Base-by-base conservation (phyloP, 2,329 filamentous ascomycete genomes). In the Ophiosphaerella herpotricha region DNA sequence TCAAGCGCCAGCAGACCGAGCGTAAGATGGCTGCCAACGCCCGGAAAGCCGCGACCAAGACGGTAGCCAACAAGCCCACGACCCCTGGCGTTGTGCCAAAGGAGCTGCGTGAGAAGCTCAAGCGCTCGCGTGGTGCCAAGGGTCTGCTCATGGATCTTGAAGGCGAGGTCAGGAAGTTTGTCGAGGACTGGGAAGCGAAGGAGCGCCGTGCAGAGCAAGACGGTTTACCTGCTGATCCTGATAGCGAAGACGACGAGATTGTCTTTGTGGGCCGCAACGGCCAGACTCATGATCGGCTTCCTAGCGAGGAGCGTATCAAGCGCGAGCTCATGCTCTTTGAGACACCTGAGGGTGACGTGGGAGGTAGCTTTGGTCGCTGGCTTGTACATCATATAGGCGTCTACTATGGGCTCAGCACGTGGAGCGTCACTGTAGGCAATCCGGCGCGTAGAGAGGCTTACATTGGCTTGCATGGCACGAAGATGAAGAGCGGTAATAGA, bases 361-460 rank as follows among this genome's bases (percentile, higher is more conserved):
- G 85, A 7, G 89, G 89, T 42, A 84, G 87, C 4, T 97, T 96
- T 77, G 91, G 90, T 60, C 89, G 93, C 57, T 97, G 92, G 89
- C 83, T 97, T 46, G 90, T 95, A 1, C 92, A 97, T 74, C 89
- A 90, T 50, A 92, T 97, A 56, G 93, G 90, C 8, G 85, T 88
- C 35, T 97, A 97, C 73, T 97, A 97, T 69, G 92, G 91, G 38
- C 81, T 97, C 48, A 83, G 86, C 53, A 96, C 92, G 16, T 91
- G 86, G 77, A 92, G 89, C 4, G 84, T 93, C 52, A 88, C 88
- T 0, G 81, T 87, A 1, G 86, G 85, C 29, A 80, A 85, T 57
- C 87, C 90, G 2, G 82, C 85, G 12, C 83, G 87, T 44, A 84
- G 90, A 43, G 88, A 94, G 55, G 91, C 94, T 7, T 96, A 95